phyloP scores from a whole-genome alignment of 2,329 filamentous ascomycete genomes.

The Lasiodiplodia gonubiensis region DNA sequence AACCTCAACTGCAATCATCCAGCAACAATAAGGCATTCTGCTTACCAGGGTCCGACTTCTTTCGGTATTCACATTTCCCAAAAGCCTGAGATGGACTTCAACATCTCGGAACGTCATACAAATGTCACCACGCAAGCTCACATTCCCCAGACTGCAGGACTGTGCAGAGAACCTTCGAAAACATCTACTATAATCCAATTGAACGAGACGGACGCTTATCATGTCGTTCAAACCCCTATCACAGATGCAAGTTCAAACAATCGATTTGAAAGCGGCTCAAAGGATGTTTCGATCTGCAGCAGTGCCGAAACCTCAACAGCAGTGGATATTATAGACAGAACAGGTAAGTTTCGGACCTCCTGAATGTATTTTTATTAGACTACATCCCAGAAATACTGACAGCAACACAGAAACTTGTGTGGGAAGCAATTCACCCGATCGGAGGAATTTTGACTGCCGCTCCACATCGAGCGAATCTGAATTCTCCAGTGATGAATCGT shows the following conservation, averaged over 20 bases:
- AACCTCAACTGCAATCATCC: not conserved
- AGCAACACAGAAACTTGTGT: not conserved
- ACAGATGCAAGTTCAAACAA: not conserved
- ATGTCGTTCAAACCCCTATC: not conserved
- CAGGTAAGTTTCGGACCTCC: not conserved
- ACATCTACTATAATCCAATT: not conserved
- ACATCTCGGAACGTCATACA: not conserved
- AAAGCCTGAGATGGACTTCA: not conserved
- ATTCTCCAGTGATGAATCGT: not conserved
- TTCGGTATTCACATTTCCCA: not conserved
- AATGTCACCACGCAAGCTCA: not conserved
- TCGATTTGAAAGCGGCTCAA: not conserved
- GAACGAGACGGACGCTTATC: too few species aligned
- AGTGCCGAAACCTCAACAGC: not conserved
- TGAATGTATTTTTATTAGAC: not conserved
- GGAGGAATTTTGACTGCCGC: not conserved
- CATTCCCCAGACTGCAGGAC: not conserved
- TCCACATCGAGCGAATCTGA: not conserved
- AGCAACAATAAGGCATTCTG: not conserved
- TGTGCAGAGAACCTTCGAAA: not conserved
- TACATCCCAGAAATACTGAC: not conserved
- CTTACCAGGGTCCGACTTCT: not conserved
- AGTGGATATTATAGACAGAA: not conserved
- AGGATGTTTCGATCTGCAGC: not conserved
- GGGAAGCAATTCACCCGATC: not conserved